phyloP scores from a whole-genome alignment of 176 grass and related monocot species.

The Eleusine coracana region DNA sequence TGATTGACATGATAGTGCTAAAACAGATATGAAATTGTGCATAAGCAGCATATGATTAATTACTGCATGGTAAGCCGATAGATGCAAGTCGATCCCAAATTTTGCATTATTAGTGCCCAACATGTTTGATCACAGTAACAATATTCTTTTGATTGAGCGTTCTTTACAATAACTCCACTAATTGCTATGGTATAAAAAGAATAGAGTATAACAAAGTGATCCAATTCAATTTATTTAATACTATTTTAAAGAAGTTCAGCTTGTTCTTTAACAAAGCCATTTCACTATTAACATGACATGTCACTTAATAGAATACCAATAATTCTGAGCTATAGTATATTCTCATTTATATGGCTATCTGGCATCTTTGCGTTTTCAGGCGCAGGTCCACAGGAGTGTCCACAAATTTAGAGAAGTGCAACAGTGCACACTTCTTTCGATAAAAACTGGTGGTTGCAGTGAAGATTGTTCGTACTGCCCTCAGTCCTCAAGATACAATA shows the following conservation, averaged over 20 bases:
- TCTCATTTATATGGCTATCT: conserved; percentile 20
- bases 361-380: conserved; percentile 45
- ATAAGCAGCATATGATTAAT: not conserved
- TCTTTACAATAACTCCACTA: conserved; percentile 14
- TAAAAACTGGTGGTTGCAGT: conserved; percentile 98
- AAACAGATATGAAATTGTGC: not conserved
- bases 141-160: conserved; percentile 16
- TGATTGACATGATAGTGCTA: not conserved
- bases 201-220: not conserved
- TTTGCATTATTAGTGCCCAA: conserved; percentile 11
- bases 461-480: conserved; percentile 99
- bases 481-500: conserved; percentile 88
- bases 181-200: not conserved
- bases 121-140: conserved; percentile 1
- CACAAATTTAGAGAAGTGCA: conserved; percentile 98
- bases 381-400: conserved; percentile 81
- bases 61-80: conserved; percentile 5
- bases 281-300: not conserved
- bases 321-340: not conserved
- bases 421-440: conserved; percentile 96
- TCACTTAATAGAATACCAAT: too few species aligned
- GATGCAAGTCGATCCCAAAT: not conserved
- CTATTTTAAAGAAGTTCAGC: not conserved
- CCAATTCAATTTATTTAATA: not conserved
- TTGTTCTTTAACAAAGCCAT: not conserved